Percentiles rank a stretch among this genome's conserved stretches.
Conservation (phyloP, 139 green algal species). For the Coelastrella sp. region DNA sequence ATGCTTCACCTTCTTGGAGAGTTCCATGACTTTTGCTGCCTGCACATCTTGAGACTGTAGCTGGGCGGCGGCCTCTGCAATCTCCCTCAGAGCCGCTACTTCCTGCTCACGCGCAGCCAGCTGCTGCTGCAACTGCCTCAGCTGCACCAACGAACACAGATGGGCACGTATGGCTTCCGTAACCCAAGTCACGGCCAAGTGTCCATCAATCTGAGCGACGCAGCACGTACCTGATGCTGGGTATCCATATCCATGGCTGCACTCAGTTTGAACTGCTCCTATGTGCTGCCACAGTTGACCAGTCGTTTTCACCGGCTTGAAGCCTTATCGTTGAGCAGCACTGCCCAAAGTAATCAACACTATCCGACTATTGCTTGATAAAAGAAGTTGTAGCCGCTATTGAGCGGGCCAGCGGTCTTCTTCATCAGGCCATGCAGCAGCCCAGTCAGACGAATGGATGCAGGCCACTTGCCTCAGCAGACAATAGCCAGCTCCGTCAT, state of each 20-base stretch:
- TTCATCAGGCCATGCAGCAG: too few species aligned
- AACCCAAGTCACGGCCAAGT: background rate
- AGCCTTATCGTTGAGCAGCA: background rate
- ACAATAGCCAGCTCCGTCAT: too few species aligned
- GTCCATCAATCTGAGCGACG: background rate
- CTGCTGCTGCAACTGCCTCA: constrained; percentile 42
- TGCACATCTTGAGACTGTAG: constrained; percentile 65
- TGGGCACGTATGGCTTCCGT: background rate
- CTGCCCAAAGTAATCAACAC: too few species aligned
- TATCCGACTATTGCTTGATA: too few species aligned
- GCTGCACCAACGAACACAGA: background rate
- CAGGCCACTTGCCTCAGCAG: too few species aligned
- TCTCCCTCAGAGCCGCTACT: constrained; percentile 50
- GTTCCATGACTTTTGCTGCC: constrained; percentile 69
- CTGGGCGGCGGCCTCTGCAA: constrained; percentile 53
- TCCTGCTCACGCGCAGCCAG: constrained; percentile 42
- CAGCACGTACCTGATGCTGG: background rate
- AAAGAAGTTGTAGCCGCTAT: too few species aligned
- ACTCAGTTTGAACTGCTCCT: background rate
- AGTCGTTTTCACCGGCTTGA: background rate
- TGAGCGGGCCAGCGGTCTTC: too few species aligned
- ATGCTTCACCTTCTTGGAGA: constrained; percentile 66
- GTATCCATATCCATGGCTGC: constrained; percentile 2
- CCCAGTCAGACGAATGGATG: too few species aligned
- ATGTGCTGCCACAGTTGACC: background rate